Evolutionary conservation across 1,284 basidiomycete genomes (phyloP), one percentile per base, ranked within the genome.

Genomic region (Nidula niveotomentosa): DNA sequence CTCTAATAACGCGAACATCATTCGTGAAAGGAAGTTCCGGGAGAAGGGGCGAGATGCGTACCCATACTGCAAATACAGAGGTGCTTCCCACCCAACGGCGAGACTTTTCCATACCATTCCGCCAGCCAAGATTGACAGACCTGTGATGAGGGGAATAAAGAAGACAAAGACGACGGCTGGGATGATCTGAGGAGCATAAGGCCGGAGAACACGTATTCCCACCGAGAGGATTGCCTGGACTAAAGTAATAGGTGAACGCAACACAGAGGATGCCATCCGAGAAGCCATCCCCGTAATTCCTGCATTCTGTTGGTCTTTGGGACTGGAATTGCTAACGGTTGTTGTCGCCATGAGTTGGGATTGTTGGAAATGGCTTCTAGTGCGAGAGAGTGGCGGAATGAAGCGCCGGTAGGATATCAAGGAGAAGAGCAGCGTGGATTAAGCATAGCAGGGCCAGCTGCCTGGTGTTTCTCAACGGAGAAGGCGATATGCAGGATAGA

Each of bases 51-150:
- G 13, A 45, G 13, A 23, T 52, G 68, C 81, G 36, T 67, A 91
- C 90, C 90, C 90, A 61, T 91, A 92, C 72, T 90, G 88, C 12
- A 92, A 73, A 67, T 85, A 83, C 30, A 90, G 56, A 7, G 84
- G 78, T 7, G 76, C 68, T 57, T 85, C 75, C 90, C 90, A 92
- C 36, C 80, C 77, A 4, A 82, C 77, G 12, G 89, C 86, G 5
- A 84, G 76, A 60, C 72, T 86, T 58, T 74, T 82, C 88, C 90
- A 91, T 4, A 92, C 86, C 51, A 84, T 67, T 71, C 79, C 84
- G 2, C 90, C 90, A 7, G 90, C 84, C 56, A 77, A 76, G 8
- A 81, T 57, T 9, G 90, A 90, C 7, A 87, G 67, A 56, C 83
- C 63, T 8, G 84, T 59, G 36, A 88, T 62, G 3, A 89, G 61